Evolutionary conservation across 208 protist genomes (phyloP).

Genomic region (Trypanosoma avium): DNA sequence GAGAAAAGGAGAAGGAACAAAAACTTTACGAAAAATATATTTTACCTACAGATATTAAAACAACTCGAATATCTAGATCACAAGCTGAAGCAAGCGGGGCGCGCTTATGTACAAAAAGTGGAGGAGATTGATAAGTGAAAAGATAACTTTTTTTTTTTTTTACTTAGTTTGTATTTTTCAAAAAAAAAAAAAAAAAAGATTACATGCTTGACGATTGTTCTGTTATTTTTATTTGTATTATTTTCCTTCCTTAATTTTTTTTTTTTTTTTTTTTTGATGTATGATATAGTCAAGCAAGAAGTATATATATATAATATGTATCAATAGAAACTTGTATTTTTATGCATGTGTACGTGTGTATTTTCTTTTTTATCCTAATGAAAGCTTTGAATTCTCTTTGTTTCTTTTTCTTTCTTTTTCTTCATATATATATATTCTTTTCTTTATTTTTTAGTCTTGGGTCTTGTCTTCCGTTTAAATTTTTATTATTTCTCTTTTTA

Average conservation of each 20-base stretch:
- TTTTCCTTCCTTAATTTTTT: slow-evolving; percentile 20
- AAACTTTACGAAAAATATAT: slow-evolving; percentile 77
- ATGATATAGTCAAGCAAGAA: no score
- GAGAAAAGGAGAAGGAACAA: slow-evolving; percentile 68
- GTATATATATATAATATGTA: no score
- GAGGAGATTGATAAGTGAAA: neutral
- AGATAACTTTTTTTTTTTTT: neutral
- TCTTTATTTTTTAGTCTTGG: slow-evolving; percentile 1
- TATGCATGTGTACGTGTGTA: slow-evolving; percentile 3
- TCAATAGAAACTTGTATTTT: no score
- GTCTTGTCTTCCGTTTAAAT: no score
- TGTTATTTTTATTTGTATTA: slow-evolving; percentile 1
- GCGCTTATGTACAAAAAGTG: slow-evolving; percentile 15
- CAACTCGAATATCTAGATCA: slow-evolving; percentile 29
- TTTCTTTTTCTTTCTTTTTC: slow-evolving; percentile 3
- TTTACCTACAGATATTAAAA: slow-evolving; percentile 56
- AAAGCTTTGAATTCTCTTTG: neutral
- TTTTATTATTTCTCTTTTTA: no score
- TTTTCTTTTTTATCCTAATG: neutral
- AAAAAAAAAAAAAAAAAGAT: no score
- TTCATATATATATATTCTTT: neutral
- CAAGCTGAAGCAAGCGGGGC: slow-evolving; percentile 16
- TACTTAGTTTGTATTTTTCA: no score
- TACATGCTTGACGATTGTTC: no score
- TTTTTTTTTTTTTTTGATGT: neutral